A percentile compares a stretch with the other conserved stretches of the same genome.
These are phyloP conservation scores for Paracamarosporium sp. DNA, from an alignment of 2,329 filamentous ascomycete genomes.

Conservation along the genomic window DNA sequence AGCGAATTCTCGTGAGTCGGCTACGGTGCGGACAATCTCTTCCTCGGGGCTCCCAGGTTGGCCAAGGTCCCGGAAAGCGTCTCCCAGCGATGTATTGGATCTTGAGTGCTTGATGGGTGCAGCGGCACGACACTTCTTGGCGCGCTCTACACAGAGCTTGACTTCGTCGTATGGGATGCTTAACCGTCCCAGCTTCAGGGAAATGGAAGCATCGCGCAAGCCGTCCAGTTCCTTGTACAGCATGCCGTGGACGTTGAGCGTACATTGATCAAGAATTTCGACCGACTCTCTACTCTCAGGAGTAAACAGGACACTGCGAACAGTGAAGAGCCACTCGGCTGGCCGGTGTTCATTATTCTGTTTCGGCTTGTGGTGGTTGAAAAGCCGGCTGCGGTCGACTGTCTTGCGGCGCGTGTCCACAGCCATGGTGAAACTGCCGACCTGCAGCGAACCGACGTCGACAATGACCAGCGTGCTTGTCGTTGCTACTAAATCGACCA, in stretches of 20 bases:
- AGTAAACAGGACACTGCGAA: constrained; percentile 88
- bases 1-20: constrained; percentile 90
- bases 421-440: constrained; percentile 83
- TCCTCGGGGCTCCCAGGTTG: constrained; percentile 71
- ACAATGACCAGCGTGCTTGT: constrained; percentile 79
- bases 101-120: constrained; percentile 25
- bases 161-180: constrained; percentile 92
- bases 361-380: constrained; percentile 66
- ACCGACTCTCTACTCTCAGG: constrained; percentile 83
- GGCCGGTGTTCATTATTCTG: constrained; percentile 69
- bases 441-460: constrained; percentile 82
- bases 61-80: constrained; percentile 77
- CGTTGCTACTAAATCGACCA: constrained; percentile 87
- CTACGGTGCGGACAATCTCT: constrained; percentile 79
- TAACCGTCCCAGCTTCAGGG: constrained; percentile 87
- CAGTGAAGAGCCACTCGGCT: constrained; percentile 91
- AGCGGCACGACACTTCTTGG: constrained; percentile 53
- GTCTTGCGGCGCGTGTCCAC: constrained; percentile 92
- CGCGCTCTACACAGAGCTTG: constrained; percentile 65
- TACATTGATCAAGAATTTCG: constrained; percentile 86
- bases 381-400: constrained; percentile 87
- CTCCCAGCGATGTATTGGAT: constrained; percentile 69
- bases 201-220: constrained; percentile 86
- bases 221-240: constrained; percentile 86
- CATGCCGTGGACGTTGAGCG: constrained; percentile 89